Percentiles rank a stretch among this genome's conserved stretches.
phyloP scores from a whole-genome alignment of 495 filamentous ascomycete genomes.

The Tuber calosporum region DNA sequence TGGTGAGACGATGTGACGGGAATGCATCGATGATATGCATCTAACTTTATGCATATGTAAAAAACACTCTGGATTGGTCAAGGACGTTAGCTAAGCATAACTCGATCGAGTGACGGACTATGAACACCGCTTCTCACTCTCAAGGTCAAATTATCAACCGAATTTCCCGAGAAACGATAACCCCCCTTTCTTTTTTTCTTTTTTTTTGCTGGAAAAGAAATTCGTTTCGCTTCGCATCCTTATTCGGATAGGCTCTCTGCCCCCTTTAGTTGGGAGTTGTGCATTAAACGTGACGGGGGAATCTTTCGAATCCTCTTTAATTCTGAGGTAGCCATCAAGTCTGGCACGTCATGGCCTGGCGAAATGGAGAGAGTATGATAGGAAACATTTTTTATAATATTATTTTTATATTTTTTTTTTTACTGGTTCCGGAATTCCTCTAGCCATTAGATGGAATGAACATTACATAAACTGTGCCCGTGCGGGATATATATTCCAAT shows the following conservation, averaged over 20 bases:
- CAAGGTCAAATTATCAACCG: neutral
- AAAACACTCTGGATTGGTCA: neutral
- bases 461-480: neutral
- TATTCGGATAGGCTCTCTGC: neutral
- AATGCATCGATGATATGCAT: neutral
- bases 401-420: too few relatives aligned
- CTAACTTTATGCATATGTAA: neutral
- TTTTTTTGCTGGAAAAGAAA: neutral
- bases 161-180: neutral
- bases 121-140: neutral
- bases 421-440: neutral
- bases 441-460: neutral
- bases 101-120: neutral
- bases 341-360: neutral
- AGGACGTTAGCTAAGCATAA: neutral
- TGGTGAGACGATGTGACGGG: neutral
- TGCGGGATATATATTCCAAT: neutral
- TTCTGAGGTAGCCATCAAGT: neutral
- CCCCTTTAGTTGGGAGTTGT: neutral
- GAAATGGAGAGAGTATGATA: neutral
- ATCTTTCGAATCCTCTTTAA: neutral
- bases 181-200: too few relatives aligned
- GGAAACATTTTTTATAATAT: too few relatives aligned
- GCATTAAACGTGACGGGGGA: neutral
- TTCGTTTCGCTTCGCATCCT: neutral